Evolutionary conservation across 2,329 filamentous ascomycete species (phyloP).

Genomic region (Penicillium expansum): DNA sequence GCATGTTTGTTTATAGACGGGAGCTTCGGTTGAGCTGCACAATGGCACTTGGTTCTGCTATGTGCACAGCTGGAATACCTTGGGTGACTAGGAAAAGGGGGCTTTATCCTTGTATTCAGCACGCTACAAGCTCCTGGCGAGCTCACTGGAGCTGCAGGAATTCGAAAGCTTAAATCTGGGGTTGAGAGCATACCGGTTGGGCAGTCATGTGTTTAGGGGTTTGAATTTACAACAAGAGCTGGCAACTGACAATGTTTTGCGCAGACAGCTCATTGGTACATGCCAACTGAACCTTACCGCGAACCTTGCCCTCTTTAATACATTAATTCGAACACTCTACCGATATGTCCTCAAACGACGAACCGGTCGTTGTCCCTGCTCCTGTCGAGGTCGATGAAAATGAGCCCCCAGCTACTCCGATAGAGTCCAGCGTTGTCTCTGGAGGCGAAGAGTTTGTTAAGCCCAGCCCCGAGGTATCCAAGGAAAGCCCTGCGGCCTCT

Average conservation of each 20-base stretch:
- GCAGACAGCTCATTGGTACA: constrained; percentile 1
- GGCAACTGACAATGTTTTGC: neutral
- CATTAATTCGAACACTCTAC: constrained; percentile 2
- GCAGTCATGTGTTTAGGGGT: neutral
- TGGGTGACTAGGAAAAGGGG: neutral
- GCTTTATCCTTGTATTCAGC: neutral
- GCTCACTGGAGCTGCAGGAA: neutral
- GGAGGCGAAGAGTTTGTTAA: constrained; percentile 34
- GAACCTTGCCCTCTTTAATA: neutral
- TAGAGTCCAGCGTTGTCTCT: constrained; percentile 34
- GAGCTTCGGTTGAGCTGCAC: neutral
- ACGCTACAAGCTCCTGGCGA: neutral
- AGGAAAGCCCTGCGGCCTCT: constrained; percentile 33
- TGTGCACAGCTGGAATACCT: neutral
- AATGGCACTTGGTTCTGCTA: neutral
- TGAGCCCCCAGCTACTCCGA: constrained; percentile 35
- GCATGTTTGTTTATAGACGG: constrained; percentile 2
- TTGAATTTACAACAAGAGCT: neutral
- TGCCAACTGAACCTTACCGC: neutral
- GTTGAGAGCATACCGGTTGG: neutral
- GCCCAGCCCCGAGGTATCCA: constrained; percentile 38
- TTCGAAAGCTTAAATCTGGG: neutral
- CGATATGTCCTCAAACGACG: constrained; percentile 37
- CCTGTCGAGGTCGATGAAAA: constrained; percentile 27
- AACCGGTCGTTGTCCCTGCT: constrained; percentile 25